These are phyloP conservation scores for Colletotrichum navitas DNA, from an alignment of 2,329 filamentous ascomycete genomes.

Conservation along the genomic window DNA sequence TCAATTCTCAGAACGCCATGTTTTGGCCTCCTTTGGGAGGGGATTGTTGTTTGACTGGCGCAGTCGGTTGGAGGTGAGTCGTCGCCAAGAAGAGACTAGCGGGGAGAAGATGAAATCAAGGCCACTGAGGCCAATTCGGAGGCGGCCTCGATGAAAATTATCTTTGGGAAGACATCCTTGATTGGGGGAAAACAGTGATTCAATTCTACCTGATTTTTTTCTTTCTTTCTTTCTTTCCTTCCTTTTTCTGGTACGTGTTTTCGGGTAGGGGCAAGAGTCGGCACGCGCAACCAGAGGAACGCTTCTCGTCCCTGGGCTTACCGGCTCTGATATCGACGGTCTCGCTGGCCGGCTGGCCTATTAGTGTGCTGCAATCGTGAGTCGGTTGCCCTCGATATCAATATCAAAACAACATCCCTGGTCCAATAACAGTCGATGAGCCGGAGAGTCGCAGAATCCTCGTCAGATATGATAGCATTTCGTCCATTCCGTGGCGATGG, in stretches of 20 bases:
- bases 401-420: not conserved
- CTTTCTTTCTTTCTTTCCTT: not conserved
- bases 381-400: not conserved
- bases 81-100: not conserved
- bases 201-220: not conserved
- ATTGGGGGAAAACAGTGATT: not conserved
- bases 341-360: not conserved
- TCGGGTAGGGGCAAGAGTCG: not conserved
- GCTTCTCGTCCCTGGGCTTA: not conserved
- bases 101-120: not conserved
- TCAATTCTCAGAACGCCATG: not conserved
- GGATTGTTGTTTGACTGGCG: not conserved
- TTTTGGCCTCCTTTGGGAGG: not conserved
- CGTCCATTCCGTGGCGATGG: not conserved
- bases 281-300: not conserved
- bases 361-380: not conserved
- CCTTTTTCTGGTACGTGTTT: not conserved
- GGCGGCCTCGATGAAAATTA: not conserved
- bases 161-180: not conserved
- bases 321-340: not conserved
- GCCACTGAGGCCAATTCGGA: constrained; percentile 11
- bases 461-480: not conserved
- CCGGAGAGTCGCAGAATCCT: not conserved
- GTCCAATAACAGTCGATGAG: not conserved
- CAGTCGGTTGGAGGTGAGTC: not conserved